A percentile compares a stretch with the other conserved stretches of the same genome.
These are phyloP conservation scores for Chrysophaeum taylorii DNA, from an alignment of 352 stramenopile genomes.

Conservation along the genomic window DNA sequence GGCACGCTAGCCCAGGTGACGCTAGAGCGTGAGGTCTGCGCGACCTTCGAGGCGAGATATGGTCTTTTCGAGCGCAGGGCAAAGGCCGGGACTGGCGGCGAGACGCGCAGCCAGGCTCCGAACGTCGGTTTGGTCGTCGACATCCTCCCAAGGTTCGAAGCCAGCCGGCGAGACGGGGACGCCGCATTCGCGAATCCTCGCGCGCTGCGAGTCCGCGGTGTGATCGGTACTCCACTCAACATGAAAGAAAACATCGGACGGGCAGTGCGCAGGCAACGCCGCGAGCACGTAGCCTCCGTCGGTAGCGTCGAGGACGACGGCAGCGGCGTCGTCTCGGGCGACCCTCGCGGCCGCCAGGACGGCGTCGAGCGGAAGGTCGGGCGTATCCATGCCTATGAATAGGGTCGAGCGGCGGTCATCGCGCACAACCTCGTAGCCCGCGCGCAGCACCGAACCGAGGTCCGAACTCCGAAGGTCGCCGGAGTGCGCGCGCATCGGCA, in stretches of 20 bases:
- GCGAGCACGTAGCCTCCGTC: background rate
- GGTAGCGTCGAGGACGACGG: background rate
- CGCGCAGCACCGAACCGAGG: background rate
- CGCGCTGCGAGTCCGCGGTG: background rate
- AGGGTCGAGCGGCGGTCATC: background rate
- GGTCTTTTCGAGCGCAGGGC: too few relatives aligned
- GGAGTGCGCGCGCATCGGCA: background rate
- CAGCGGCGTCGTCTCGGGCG: background rate
- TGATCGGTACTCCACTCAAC: background rate
- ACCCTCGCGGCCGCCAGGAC: background rate
- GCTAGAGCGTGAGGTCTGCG: too few relatives aligned
- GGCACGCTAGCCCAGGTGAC: too few relatives aligned
- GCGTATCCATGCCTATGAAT: background rate
- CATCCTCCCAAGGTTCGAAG: background rate
- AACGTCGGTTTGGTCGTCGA: background rate
- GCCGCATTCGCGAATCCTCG: background rate
- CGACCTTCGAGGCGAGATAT: too few relatives aligned
- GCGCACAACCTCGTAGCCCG: background rate
- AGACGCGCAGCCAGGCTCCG: background rate
- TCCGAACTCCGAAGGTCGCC: background rate
- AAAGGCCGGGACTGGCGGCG: too few relatives aligned
- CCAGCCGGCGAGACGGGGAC: background rate
- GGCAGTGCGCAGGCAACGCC: background rate
- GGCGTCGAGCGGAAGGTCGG: background rate
- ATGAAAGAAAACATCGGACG: background rate